Conservation (phyloP, 2,329 filamentous ascomycete species). For the Cryphonectria japonica region DNA sequence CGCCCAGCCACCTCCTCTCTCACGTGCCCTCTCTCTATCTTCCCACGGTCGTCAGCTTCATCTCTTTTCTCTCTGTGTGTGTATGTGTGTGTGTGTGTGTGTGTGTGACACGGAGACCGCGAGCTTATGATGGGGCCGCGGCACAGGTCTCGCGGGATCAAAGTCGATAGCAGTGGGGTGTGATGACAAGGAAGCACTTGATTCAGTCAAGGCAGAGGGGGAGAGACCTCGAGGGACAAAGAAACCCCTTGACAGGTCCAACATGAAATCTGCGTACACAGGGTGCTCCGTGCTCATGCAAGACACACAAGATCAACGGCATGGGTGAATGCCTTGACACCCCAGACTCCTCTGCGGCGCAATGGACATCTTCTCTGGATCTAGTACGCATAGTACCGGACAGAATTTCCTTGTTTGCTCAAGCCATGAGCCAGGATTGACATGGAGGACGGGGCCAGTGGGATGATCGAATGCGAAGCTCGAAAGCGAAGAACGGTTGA, state of each 20-base stretch:
- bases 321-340: neutral
- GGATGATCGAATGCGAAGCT: neutral
- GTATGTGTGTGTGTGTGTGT: too few species aligned
- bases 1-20: constrained; percentile 1
- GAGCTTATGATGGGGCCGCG: neutral
- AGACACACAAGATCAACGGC: constrained; percentile 1
- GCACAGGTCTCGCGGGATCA: neutral
- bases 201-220: neutral
- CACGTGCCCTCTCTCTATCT: neutral
- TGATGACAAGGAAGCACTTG: neutral
- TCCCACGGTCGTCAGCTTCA: neutral
- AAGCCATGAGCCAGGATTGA: neutral
- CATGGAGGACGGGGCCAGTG: neutral
- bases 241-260: neutral
- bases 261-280: neutral
- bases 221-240: neutral
- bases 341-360: neutral
- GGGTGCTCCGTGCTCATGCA: constrained; percentile 11
- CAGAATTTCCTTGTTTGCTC: neutral
- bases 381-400: neutral
- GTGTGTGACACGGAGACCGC: neutral
- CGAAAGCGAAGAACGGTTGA: constrained; percentile 6
- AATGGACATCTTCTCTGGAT: neutral
- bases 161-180: neutral
- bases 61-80: neutral